Percentiles rank a stretch among this genome's conserved stretches.
Evolutionary conservation across 225 moss, liverwort and hornwort species (phyloP).

Genomic region (Climacium dendroides): DNA sequence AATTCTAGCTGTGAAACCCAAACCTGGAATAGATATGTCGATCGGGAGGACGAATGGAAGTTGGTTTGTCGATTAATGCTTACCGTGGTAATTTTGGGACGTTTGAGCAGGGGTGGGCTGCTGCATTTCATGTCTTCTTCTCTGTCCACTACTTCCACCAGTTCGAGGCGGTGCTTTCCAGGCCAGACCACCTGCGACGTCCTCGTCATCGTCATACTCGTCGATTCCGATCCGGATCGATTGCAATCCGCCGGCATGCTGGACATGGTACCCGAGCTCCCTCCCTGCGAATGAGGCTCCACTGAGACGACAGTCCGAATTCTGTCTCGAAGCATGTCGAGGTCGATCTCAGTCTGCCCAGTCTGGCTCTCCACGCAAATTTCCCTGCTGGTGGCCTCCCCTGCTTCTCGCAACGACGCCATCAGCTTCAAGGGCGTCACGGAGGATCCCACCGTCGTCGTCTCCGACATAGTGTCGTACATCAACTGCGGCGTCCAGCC

Average conservation of each 20-base stretch:
- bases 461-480: background rate
- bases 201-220: background rate
- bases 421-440: constrained; percentile 14
- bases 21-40: background rate
- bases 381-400: background rate
- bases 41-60: background rate
- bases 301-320: background rate
- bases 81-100: constrained; percentile 30
- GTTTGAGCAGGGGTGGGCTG: constrained; percentile 21
- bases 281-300: background rate
- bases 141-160: constrained; percentile 6
- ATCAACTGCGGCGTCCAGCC: constrained; percentile 27
- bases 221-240: background rate
- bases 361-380: background rate
- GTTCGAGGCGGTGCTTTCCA: constrained; percentile 20
- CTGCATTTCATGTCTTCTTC: background rate
- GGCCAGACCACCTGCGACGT: background rate
- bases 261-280: background rate
- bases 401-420: constrained; percentile 11
- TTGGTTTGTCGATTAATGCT: background rate
- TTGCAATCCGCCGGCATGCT: background rate
- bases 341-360: background rate
- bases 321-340: background rate
- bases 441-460: background rate
- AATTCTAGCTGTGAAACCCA: background rate